Percentiles rank a stretch among this genome's conserved stretches.
Conservation (phyloP, 768 basidiomycete genomes). For the Russula sp. region DNA sequence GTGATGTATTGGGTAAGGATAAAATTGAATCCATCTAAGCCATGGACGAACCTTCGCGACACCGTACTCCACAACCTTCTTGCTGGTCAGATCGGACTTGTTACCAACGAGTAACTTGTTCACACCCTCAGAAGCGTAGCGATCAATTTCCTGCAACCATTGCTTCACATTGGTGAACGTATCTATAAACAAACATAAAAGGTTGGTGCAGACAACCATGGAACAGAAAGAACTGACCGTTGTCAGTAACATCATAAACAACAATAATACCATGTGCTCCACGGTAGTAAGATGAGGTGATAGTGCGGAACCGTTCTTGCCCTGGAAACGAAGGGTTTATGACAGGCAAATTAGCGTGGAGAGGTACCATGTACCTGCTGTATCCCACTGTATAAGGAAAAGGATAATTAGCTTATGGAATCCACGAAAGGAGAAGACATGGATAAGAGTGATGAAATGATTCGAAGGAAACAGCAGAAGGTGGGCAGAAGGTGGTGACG, state of each 20-base stretch:
- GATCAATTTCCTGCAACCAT: conserved; percentile 88
- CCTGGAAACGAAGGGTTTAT: conserved; percentile 38
- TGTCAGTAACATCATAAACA: conserved; percentile 98
- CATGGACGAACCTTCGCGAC: conserved; percentile 61
- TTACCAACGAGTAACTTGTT: conserved; percentile 98
- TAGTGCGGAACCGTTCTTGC: conserved; percentile 97
- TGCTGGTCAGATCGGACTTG: conserved; percentile 96
- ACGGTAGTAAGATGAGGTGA: conserved; percentile 99
- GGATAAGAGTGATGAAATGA: neutral
- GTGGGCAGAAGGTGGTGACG: neutral
- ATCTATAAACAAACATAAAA: conserved; percentile 40
- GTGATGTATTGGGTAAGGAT: conserved; percentile 7
- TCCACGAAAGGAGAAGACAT: neutral
- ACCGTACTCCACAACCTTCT: conserved; percentile 89
- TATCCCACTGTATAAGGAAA: conserved; percentile 74
- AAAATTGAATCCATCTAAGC: neutral
- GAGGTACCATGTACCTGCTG: conserved; percentile 56
- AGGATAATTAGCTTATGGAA: conserved; percentile 20
- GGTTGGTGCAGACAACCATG: neutral
- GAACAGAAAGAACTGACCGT: conserved; percentile 41
- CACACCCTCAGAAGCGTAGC: conserved; percentile 96
- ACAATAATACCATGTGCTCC: conserved; percentile 98
- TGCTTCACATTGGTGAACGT: conserved; percentile 95
- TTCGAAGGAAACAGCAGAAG: neutral
- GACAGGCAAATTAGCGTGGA: neutral